Base-by-base conservation (phyloP, 768 basidiomycete species). In the Tricholoma terreum region DNA sequence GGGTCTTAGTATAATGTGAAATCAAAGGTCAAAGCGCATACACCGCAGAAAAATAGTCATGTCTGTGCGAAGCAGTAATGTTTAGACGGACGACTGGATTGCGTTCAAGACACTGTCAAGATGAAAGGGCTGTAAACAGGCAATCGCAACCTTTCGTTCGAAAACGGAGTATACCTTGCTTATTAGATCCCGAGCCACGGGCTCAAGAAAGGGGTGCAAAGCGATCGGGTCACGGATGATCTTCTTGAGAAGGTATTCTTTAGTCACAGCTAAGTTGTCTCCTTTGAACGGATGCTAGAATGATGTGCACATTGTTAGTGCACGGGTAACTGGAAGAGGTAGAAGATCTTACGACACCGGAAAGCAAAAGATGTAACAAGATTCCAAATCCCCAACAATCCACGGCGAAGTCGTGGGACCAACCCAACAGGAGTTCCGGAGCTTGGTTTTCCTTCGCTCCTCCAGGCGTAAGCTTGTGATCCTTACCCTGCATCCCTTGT, bases 371-470 rank as follows among this genome's bases (percentile, higher is more conserved):
- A 58, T 77, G 78, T 36, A 85, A 54, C 35, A 82, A 55, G 63
- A 80, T 64, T 3, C 84, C 85, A 58, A 85, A 83, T 0, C 78
- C 78, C 84, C 85, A 87, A 60, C 76, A 79, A 66, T 87, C 85
- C 17, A 82, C 81, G 12, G 76, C 69, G 21, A 64, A 70, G 59
- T 82, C 79, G 52, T 82, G 77, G 14, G 71, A 63, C 85, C 85
- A 87, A 0, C 80, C 80, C 8, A 85, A 69, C 11, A 84, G 57
- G 0, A 82, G 58, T 59, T 86, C 84, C 1, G 85, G 84, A 4
- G 84, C 81, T 19, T 69, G 73, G 61, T 78, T 82, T 40, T 63
- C 46, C 52, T 57, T 58, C n/a, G 49, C 38, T 8, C 38, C 22
- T 22, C 53, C 11, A 45, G 62, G 9, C 19, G 33, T 27, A 42